Base-by-base conservation (phyloP, 208 protist species). In the Leishmania tropica region DNA sequence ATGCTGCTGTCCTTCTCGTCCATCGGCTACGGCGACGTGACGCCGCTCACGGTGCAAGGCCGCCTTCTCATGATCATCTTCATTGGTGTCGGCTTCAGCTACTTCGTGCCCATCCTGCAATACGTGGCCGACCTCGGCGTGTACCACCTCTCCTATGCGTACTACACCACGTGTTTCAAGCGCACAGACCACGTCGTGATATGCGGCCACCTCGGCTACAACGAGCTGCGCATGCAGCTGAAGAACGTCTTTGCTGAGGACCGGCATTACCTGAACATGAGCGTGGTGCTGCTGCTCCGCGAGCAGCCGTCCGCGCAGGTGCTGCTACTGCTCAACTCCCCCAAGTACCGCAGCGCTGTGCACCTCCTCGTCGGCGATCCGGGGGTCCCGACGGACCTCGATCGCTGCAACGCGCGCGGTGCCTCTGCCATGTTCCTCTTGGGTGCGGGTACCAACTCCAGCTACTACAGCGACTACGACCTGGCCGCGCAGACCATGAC, bases 391-490 rank as follows among this genome's bases (percentile, higher is more conserved):
- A 53, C 15, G 6, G 86, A 89, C 65, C 77, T 87, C 37, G 86
- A 86, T 54, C 86, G 83, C 76, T 87, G 86, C 80, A 84, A 89
- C 86, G 83, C 79, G 40, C 83, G 83, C 56, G 86, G 86, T 21
- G 86, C 86, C 7, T 83, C 86, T n/a, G 83, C 81, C 17, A 51
- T 89, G n/a, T 89, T 89, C 58, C 76, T 89, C 21, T 81, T 81
- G 45, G 83, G 83, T 42, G 79, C 76, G 54, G 83, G 86, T 28
- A 80, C 77, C 31, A 89, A 89, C 76, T 84, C 86, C 24, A 79
- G 81, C 76, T 89, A 89, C 37, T 89, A 87, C 78, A 79, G 75
- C 75, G 86, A 89, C 80, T 87, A 89, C 77, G 83, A 87, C 28
- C 28, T 79, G 54, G 79, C 86, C 45, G 72, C 78, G 37, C 86